Percentiles rank a stretch among this genome's conserved stretches.
Conservation (phyloP, 129 eudicot species). For the Cynara cardunculus region DNA sequence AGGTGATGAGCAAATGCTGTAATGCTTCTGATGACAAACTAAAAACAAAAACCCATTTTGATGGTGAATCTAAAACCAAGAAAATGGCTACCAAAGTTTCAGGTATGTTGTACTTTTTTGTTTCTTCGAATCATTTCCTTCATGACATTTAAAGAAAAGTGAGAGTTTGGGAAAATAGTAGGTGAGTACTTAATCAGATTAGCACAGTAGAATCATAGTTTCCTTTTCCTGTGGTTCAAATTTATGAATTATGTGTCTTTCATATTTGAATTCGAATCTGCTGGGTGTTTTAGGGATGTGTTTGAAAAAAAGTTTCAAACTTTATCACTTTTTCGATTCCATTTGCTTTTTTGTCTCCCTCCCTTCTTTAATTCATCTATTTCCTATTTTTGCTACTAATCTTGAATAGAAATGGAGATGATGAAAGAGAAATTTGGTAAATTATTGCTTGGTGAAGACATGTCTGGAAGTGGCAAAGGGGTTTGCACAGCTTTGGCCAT, state of each 20-base stretch:
- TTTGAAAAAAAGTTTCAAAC: conserved; percentile 14
- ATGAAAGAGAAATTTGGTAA: conserved; percentile 89
- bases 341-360: conserved; percentile 13
- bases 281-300: conserved; percentile 12
- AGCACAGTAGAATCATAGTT: neutral
- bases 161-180: neutral
- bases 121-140: neutral
- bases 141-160: neutral
- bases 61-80: conserved; percentile 37
- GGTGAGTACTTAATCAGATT: conserved; percentile 1
- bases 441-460: conserved; percentile 86
- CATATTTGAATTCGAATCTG: conserved; percentile 30
- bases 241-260: neutral
- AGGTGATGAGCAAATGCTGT: conserved; percentile 25
- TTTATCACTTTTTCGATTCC: conserved; percentile 36
- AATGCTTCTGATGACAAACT: conserved; percentile 35
- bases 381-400: conserved; percentile 1
- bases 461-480: conserved; percentile 98
- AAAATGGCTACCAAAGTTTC: conserved; percentile 46
- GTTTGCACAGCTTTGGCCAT: conserved; percentile 87
- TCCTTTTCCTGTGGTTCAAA: neutral
- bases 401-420: conserved; percentile 65
- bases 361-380: conserved; percentile 9
- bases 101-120: conserved; percentile 38
- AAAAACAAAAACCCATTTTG: conserved; percentile 21